Evolutionary conservation across 1,139 yeast genomes (phyloP).

Genomic region (Saccharomyces hybrid): DNA sequence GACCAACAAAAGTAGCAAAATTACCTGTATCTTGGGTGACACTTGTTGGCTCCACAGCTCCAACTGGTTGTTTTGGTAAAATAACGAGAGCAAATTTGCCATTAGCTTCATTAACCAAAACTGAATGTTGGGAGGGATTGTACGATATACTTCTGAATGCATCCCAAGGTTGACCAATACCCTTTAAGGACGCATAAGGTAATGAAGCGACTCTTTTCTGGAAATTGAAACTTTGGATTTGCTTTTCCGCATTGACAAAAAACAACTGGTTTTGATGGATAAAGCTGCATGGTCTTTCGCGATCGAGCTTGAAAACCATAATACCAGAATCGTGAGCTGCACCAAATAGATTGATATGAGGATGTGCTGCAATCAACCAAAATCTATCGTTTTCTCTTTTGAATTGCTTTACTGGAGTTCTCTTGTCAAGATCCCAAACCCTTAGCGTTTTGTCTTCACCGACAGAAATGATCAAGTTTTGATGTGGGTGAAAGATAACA

Average conservation of each 20-base stretch:
- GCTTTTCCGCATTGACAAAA: constrained; percentile 78
- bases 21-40: constrained; percentile 75
- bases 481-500: constrained; percentile 88
- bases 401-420: constrained; percentile 90
- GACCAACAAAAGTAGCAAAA: constrained; percentile 83
- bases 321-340: constrained; percentile 97
- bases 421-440: constrained; percentile 92
- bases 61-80: constrained; percentile 81
- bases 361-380: constrained; percentile 89
- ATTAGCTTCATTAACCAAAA: constrained; percentile 63
- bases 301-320: constrained; percentile 94
- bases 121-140: constrained; percentile 86
- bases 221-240: constrained; percentile 73
- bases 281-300: constrained; percentile 91
- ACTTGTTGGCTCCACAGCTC: constrained; percentile 84
- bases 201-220: constrained; percentile 51
- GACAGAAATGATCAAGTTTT: constrained; percentile 85
- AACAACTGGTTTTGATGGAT: constrained; percentile 62
- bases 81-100: constrained; percentile 65
- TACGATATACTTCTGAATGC: constrained; percentile 80
- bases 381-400: constrained; percentile 91
- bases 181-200: constrained; percentile 78
- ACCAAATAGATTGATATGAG: constrained; percentile 84
- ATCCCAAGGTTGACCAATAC: constrained; percentile 79
- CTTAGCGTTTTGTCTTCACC: constrained; percentile 97